Conservation (phyloP, 805 yeast genomes). For the Alloascoidea africana region DNA sequence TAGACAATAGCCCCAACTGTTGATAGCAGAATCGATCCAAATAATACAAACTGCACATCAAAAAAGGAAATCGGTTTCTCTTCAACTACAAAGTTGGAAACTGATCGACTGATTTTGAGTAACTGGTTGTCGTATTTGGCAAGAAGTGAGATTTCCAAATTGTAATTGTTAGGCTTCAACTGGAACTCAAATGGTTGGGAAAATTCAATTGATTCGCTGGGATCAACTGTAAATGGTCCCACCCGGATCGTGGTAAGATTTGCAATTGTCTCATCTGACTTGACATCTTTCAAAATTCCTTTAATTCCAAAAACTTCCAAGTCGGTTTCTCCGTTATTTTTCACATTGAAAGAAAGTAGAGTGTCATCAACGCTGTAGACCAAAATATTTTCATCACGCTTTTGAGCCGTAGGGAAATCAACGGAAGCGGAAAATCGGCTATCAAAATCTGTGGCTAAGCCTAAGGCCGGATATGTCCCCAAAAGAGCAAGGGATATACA, state of each 20-base stretch:
- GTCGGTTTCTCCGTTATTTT: background rate
- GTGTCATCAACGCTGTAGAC: background rate
- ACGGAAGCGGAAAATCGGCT: no score
- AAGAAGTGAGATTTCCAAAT: background rate
- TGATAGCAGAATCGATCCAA: background rate
- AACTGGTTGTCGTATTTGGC: background rate
- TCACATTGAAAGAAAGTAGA: background rate
- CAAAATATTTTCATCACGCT: background rate
- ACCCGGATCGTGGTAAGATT: background rate
- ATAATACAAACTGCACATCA: background rate
- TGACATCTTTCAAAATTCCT: background rate
- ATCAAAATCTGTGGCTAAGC: no score
- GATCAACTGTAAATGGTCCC: background rate
- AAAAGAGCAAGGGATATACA: no score
- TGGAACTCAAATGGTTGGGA: background rate
- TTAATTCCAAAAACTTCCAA: background rate
- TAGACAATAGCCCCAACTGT: background rate
- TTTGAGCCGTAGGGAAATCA: no score
- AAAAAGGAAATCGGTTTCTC: conserved; percentile 1
- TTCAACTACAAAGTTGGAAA: background rate
- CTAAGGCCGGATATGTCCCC: no score
- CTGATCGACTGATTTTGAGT: background rate
- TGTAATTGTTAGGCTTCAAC: background rate
- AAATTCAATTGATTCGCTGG: background rate
- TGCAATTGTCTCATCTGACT: background rate